Evolutionary conservation across 352 stramenopile genomes (phyloP).

Genomic region (Phytophthora lateralis): DNA sequence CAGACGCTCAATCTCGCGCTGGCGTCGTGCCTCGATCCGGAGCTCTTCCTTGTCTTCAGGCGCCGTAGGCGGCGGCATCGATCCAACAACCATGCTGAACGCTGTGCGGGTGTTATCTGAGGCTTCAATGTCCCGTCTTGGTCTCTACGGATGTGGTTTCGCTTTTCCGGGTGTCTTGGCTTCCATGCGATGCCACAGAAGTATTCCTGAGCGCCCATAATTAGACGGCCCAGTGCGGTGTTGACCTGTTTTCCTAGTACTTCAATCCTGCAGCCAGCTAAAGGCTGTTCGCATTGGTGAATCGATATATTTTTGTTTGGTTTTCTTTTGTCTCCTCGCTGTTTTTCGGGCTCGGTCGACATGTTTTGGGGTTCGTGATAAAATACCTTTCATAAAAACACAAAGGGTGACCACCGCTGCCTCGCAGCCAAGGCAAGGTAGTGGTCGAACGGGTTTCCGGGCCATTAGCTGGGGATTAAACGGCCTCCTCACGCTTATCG

Average conservation of each 20-base stretch:
- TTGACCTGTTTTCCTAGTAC: too few relatives aligned
- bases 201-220: slow-evolving; percentile 28
- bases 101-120: background rate
- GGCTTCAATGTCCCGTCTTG: background rate
- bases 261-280: slow-evolving; percentile 1
- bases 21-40: slow-evolving; percentile 58
- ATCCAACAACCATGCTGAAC: slow-evolving; percentile 29
- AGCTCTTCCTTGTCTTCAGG: slow-evolving; percentile 48
- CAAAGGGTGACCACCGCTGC: slow-evolving; percentile 15
- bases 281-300: slow-evolving; percentile 22
- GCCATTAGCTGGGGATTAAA: slow-evolving; percentile 29
- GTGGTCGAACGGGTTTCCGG: slow-evolving; percentile 1
- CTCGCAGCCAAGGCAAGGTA: slow-evolving; percentile 12
- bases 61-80: slow-evolving; percentile 32
- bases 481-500: slow-evolving; percentile 63
- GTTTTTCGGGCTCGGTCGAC: slow-evolving; percentile 19
- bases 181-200: slow-evolving; percentile 18
- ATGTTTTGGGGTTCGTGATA: slow-evolving; percentile 32
- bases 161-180: slow-evolving; percentile 1
- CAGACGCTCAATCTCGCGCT: slow-evolving; percentile 65
- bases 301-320: slow-evolving; percentile 35
- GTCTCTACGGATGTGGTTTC: slow-evolving; percentile 18
- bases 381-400: slow-evolving; percentile 44
- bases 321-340: slow-evolving; percentile 26
- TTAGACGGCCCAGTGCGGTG: slow-evolving; percentile 2